Evolutionary conservation across 2,329 filamentous ascomycete species (phyloP).

Genomic region (Incumbomyces lentus): DNA sequence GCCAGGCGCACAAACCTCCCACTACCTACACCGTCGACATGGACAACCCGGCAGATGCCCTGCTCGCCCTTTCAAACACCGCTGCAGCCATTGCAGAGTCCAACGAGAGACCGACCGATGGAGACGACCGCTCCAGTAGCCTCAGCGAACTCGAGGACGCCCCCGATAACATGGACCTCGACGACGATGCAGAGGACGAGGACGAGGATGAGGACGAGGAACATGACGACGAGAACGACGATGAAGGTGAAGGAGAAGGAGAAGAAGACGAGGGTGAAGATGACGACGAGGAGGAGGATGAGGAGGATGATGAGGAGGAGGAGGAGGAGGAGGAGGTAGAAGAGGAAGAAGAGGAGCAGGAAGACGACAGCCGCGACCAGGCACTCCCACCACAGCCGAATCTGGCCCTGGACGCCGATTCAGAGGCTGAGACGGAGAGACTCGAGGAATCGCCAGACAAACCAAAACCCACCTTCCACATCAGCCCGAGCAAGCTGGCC

Average conservation of each 20-base stretch:
- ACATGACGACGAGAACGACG: constrained; percentile 24
- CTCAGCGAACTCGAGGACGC: constrained; percentile 86
- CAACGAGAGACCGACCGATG: constrained; percentile 44
- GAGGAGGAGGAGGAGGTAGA: too few species aligned
- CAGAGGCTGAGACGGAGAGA: constrained; percentile 89
- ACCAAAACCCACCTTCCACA: constrained; percentile 48
- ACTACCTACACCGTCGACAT: constrained; percentile 21
- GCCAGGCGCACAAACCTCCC: neutral
- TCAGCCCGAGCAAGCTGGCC: constrained; percentile 67
- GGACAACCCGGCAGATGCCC: constrained; percentile 29
- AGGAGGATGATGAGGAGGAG: constrained; percentile 17
- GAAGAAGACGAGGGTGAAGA: neutral
- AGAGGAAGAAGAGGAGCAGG: neutral
- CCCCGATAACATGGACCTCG: constrained; percentile 29
- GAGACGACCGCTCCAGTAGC: constrained; percentile 68
- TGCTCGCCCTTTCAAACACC: constrained; percentile 26
- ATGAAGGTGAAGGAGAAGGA: constrained; percentile 14
- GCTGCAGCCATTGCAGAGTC: constrained; percentile 26
- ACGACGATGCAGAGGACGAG: constrained; percentile 41
- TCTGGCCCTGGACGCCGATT: constrained; percentile 55
- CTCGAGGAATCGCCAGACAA: constrained; percentile 78
- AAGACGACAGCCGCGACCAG: neutral
- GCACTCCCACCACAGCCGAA: constrained; percentile 32
- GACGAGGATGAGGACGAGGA: constrained; percentile 33
- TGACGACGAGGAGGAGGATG: constrained; percentile 24